A percentile compares a stretch with the other conserved stretches of the same genome.
Evolutionary conservation across 2,329 filamentous ascomycete species (phyloP).

Genomic region (Geosmithia morbida): DNA sequence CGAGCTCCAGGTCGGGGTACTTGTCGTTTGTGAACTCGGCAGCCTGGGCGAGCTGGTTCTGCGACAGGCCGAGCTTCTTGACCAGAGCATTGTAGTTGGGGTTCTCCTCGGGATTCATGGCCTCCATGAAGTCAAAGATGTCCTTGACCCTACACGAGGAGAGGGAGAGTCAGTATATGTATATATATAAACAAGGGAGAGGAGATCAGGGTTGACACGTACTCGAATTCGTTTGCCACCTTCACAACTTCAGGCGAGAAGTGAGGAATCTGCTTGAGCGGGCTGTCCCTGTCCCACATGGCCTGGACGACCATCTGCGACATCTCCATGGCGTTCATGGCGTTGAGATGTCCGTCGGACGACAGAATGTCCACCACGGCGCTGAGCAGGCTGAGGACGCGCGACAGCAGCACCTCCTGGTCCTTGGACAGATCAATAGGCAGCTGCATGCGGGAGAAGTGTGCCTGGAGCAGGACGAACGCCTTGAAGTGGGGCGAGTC

Average conservation of each 20-base stretch:
- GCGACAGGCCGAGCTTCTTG: constrained; percentile 62
- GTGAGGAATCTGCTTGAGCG: constrained; percentile 94
- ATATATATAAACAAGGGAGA: not conserved
- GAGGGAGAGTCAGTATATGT: constrained; percentile 13
- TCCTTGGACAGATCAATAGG: constrained; percentile 93
- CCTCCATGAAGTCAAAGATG: constrained; percentile 96
- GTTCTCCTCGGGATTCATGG: constrained; percentile 94
- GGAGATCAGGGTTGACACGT: constrained; percentile 20
- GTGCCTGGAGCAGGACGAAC: constrained; percentile 90
- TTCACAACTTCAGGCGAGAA: constrained; percentile 76
- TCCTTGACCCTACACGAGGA: constrained; percentile 57
- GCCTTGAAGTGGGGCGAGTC: constrained; percentile 98
- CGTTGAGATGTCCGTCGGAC: constrained; percentile 90
- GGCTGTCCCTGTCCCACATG: constrained; percentile 97
- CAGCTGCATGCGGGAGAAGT: constrained; percentile 94
- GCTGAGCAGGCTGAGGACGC: constrained; percentile 75
- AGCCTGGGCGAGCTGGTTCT: constrained; percentile 74
- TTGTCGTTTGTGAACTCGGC: constrained; percentile 92
- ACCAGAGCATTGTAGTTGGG: constrained; percentile 65
- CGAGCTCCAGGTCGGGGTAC: constrained; percentile 87
- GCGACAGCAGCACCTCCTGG: constrained; percentile 74
- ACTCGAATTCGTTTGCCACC: constrained; percentile 65
- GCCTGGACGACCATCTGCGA: constrained; percentile 98
- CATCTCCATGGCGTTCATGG: constrained; percentile 98
- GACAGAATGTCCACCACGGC: constrained; percentile 91